Conservation (phyloP, 1,284 basidiomycete species). For the Apiotrichum akiyoshidainum region DNA sequence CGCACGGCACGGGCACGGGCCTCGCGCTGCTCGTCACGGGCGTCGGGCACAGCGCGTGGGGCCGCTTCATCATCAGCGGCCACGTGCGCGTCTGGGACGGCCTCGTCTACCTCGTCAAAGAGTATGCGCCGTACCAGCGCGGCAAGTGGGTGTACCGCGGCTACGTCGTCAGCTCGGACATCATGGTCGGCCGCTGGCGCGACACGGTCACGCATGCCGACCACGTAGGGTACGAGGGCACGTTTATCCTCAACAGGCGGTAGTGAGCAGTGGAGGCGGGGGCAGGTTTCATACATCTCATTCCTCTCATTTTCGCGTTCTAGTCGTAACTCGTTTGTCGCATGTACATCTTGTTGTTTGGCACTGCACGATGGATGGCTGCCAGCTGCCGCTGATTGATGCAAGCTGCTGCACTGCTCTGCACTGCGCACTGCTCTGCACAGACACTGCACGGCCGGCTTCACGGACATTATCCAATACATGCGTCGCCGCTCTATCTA, state of each 20-base stretch:
- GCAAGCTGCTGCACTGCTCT: no score
- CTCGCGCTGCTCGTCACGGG: conserved; percentile 53
- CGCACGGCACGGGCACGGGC: conserved; percentile 23
- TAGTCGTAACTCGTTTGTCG: no score
- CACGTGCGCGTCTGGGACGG: conserved; percentile 56
- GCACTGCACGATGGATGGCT: no score
- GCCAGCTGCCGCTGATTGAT: no score
- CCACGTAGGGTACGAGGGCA: conserved; percentile 51
- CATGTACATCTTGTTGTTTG: no score
- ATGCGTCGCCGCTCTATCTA: no score
- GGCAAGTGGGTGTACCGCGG: conserved; percentile 57
- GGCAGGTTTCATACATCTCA: no score
- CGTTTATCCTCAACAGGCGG: conserved; percentile 48
- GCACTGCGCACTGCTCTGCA: no score
- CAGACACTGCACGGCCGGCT: no score
- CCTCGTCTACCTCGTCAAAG: conserved; percentile 54
- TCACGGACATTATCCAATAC: no score
- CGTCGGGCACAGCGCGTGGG: conserved; percentile 56
- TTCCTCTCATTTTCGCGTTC: no score
- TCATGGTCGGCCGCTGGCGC: conserved; percentile 50
- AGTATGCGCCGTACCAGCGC: conserved; percentile 46
- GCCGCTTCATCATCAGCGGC: conserved; percentile 54
- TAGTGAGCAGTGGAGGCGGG: not conserved
- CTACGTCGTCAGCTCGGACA: conserved; percentile 45
- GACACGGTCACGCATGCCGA: conserved; percentile 50